phyloP scores from a whole-genome alignment of 192 early-diverging fungal species.

The Coemansia nantahalensis region DNA sequence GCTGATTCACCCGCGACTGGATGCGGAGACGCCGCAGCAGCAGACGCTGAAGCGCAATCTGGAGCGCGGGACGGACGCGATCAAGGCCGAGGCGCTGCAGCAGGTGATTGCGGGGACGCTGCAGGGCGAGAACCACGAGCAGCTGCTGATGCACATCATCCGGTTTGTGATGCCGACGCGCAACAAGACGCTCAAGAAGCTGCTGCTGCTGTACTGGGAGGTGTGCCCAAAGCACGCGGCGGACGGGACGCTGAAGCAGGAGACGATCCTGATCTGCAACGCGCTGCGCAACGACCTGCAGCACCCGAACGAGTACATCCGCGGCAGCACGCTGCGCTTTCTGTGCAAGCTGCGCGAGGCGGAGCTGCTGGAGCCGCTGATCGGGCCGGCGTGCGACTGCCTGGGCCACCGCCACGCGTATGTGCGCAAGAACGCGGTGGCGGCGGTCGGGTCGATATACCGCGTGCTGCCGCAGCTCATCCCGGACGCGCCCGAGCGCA shows the following conservation, averaged over 20 bases:
- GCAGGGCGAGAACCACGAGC: conserved; percentile 87
- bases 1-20: conserved; percentile 46
- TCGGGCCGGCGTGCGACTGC: conserved; percentile 85
- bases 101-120: conserved; percentile 85
- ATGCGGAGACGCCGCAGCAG: conserved; percentile 42
- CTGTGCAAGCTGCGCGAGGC: conserved; percentile 94
- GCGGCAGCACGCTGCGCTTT: conserved; percentile 90
- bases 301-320: conserved; percentile 98
- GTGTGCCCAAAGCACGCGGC: conserved; percentile 90
- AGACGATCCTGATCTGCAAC: conserved; percentile 96
- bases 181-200: conserved; percentile 96
- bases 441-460: conserved; percentile 88
- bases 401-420: conserved; percentile 96
- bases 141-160: conserved; percentile 96
- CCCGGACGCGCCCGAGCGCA: conserved; percentile 92
- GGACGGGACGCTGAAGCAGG: conserved; percentile 91
- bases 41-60: conserved; percentile 56
- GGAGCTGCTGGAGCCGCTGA: conserved; percentile 91
- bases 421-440: conserved; percentile 96
- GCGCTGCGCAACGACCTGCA: conserved; percentile 93
- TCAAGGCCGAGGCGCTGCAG: conserved; percentile 94
- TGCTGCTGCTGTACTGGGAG: conserved; percentile 96
- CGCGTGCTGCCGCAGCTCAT: conserved; percentile 88
- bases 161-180: conserved; percentile 95
- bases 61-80: conserved; percentile 89